Conservation (phyloP, 352 stramenopile species). For the Globisporangium lucens region DNA sequence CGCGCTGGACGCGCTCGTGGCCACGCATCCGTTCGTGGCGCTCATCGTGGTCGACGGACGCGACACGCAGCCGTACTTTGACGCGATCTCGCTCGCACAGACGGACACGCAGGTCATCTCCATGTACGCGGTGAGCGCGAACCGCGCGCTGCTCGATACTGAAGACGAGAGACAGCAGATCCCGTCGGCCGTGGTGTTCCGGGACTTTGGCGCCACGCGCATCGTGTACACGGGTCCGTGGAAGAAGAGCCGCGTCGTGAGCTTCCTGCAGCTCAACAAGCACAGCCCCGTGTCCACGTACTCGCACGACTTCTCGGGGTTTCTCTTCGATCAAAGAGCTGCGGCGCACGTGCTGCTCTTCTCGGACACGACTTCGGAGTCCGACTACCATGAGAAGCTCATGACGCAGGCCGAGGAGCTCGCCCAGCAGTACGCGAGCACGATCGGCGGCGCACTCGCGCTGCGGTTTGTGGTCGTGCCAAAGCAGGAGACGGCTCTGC, state of each 20-base stretch:
- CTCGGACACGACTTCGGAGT: constrained; percentile 14
- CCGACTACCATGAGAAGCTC: constrained; percentile 19
- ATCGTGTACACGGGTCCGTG: constrained; percentile 21
- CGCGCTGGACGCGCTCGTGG: constrained; percentile 20
- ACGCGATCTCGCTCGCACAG: constrained; percentile 31
- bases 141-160: constrained; percentile 20
- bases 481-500: constrained; percentile 21
- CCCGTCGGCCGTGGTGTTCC: constrained; percentile 29
- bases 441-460: background rate
- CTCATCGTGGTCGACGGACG: constrained; percentile 30
- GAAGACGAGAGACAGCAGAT: constrained; percentile 11
- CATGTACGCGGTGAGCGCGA: constrained; percentile 24
- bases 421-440: constrained; percentile 16
- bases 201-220: constrained; percentile 26
- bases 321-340: constrained; percentile 28
- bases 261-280: constrained; percentile 31
- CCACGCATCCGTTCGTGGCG: constrained; percentile 26
- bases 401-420: constrained; percentile 14
- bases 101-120: constrained; percentile 19
- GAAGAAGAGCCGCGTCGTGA: constrained; percentile 22
- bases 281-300: constrained; percentile 36
- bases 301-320: constrained; percentile 15
- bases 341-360: constrained; percentile 39
- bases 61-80: constrained; percentile 34
- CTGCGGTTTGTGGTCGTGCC: constrained; percentile 35